Evolutionary conservation across 176 grass and related monocot genomes (phyloP), one percentile per base, ranked within the genome.

Genomic region (Urochloa ruziziensis): DNA sequence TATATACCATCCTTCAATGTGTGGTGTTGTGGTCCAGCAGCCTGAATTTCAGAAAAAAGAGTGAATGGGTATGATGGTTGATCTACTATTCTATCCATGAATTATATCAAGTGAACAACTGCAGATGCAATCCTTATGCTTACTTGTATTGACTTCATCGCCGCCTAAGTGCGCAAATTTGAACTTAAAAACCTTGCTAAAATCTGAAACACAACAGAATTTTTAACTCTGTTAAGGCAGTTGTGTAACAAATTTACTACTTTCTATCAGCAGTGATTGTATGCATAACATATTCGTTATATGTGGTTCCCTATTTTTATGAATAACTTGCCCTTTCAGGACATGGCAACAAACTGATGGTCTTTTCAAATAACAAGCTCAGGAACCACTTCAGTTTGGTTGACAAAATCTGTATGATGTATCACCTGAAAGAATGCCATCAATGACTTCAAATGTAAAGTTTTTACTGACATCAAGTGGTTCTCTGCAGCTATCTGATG

Each of bases 91-190:
- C 13, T 59, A 80, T 30, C 27, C 11, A 48, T 57, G 42, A 21
- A 62, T 72, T 43, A 74, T 21, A 17, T 82, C 63, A 5, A 49
- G 5, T 32, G 44, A 21, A 32, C 9, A 27, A 51, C n/a, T 42
- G 58, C 12, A 42, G 0, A 53, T 54, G 44, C 78, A 85, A 80
- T 28, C 27, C 70, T 11, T 5, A 82, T 71, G 56, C 93, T 90
- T 91, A 95, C 96, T 84, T 80, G 92, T 95, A 67, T 91, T 75
- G 18, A 98, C 93, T 93, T 98, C 96, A 77, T 98, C 92, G 53
- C 96, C 96, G n/a, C 96, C 96, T 79, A 98, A 80, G 70, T 98
- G 96, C 48, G 95, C 89, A 91, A 98, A 98, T 46, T 90, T 98
- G 79, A 98, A 98, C 71, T 98, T 98, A 78, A 98, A 98, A 88